These are phyloP conservation scores for Nakataea oryzae DNA, from an alignment of 2,329 filamentous ascomycete species.

Conservation along the genomic window DNA sequence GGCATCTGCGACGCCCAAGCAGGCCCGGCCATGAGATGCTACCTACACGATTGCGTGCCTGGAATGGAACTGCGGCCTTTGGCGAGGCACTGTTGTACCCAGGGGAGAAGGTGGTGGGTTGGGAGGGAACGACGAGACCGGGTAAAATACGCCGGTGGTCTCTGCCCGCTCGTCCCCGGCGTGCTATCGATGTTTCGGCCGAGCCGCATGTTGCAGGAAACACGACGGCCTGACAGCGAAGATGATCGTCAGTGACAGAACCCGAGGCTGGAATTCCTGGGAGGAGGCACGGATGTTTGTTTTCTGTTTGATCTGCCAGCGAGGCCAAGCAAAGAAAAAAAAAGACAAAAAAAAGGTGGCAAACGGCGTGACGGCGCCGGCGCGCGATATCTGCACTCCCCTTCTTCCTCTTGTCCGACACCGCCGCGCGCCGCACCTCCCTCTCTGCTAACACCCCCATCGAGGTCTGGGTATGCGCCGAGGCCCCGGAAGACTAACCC, in stretches of 20 bases:
- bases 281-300: no score
- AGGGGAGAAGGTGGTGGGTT: no score
- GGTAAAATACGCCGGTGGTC: neutral
- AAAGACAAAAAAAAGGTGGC: no score
- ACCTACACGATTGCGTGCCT: neutral
- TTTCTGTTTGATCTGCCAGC: no score
- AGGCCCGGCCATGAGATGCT: neutral
- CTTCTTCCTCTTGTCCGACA: neutral
- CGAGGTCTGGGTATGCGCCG: no score
- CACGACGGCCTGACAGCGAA: neutral
- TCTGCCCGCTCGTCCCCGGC: neutral
- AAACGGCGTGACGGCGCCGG: neutral
- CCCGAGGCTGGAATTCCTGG: no score
- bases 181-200: neutral
- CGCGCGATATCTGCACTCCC: neutral
- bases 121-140: neutral
- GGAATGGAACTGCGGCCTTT: neutral
- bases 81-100: neutral
- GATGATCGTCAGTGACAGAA: neutral
- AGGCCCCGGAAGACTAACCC: neutral
- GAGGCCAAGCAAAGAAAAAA: no score
- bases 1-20: neutral
- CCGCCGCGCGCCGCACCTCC: neutral
- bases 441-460: neutral
- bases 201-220: neutral